Conservation (phyloP, 768 basidiomycete species). For the Roridomyces roridus region DNA sequence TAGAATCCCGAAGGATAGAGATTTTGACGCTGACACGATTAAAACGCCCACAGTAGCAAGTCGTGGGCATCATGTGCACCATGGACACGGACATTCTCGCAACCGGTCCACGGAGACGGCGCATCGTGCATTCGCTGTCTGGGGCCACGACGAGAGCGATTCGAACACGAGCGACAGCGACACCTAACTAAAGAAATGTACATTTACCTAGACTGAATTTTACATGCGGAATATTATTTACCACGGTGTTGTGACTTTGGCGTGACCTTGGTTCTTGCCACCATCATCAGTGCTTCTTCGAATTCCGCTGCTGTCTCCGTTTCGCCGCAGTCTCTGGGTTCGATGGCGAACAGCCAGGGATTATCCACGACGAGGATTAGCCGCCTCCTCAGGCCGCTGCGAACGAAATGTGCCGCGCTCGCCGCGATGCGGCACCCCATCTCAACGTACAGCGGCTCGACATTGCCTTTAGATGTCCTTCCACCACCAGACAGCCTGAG, state of each 20-base stretch:
- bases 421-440: constrained; percentile 30
- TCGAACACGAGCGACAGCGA: constrained; percentile 82
- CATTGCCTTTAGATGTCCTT: constrained; percentile 32
- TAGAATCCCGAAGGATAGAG: constrained; percentile 66
- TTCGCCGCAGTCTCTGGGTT: constrained; percentile 26
- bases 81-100: constrained; percentile 39
- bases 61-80: constrained; percentile 21
- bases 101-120: constrained; percentile 47
- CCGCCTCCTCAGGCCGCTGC: constrained; percentile 54
- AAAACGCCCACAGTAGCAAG: constrained; percentile 68
- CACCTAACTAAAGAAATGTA: constrained; percentile 1
- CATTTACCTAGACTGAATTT: neutral
- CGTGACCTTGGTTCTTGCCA: neutral
- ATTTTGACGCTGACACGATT: constrained; percentile 57
- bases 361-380: constrained; percentile 48
- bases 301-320: too few species aligned
- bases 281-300: too few species aligned
- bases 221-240: too few species aligned
- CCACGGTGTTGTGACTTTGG: neutral
- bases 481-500: constrained; percentile 39
- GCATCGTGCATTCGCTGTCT: constrained; percentile 78
- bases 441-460: constrained; percentile 15
- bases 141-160: constrained; percentile 90
- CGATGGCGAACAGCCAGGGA: too few species aligned
- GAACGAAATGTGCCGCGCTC: constrained; percentile 49